Evolutionary conservation across 768 basidiomycete genomes (phyloP).

Genomic region (Tephrocybe rancida): DNA sequence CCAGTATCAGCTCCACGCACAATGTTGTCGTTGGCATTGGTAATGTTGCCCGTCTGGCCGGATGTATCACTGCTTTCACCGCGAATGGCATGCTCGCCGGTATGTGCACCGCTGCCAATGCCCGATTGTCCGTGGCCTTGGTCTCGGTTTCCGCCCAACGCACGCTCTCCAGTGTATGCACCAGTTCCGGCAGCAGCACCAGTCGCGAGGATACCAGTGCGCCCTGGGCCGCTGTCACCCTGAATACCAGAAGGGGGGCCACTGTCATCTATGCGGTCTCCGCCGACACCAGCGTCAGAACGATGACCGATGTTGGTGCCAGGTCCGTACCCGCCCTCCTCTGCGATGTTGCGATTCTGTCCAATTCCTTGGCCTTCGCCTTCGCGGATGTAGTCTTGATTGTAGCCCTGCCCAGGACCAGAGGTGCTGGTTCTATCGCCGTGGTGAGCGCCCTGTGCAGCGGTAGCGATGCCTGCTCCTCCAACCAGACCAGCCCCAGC

Average conservation of each 20-base stretch:
- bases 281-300: neutral
- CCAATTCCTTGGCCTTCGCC: neutral
- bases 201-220: neutral
- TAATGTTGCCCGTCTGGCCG: neutral
- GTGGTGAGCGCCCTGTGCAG: neutral
- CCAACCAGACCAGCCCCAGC: slow-evolving; percentile 1
- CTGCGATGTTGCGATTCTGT: neutral
- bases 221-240: neutral
- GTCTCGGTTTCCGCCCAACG: too few relatives aligned
- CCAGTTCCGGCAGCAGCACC: neutral
- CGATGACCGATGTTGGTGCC: neutral
- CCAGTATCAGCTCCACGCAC: neutral
- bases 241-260: neutral
- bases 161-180: neutral
- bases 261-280: neutral
- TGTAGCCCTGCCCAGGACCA: neutral
- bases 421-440: neutral
- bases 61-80: neutral
- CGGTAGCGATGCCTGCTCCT: neutral
- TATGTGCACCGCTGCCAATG: too few relatives aligned
- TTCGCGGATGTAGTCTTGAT: neutral
- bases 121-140: too few relatives aligned
- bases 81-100: too few relatives aligned
- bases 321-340: neutral
- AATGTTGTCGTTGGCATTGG: neutral